These are phyloP conservation scores for Pichia membranifaciens DNA, from an alignment of 805 yeast species.

Conservation along the genomic window DNA sequence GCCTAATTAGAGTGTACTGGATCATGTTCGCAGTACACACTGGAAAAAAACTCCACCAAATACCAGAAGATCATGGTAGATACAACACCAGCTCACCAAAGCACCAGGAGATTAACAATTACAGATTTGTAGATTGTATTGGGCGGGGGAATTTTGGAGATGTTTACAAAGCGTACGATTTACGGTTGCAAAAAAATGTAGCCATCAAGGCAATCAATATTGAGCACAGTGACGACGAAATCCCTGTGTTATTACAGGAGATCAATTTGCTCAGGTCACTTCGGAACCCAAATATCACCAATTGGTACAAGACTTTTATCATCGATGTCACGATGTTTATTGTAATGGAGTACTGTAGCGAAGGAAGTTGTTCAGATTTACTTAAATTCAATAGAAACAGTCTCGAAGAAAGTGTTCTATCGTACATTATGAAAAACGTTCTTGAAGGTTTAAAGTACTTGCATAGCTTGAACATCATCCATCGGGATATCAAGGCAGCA, in stretches of 20 bases:
- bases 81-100: too few relatives aligned
- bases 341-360: conserved; percentile 93
- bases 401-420: conserved; percentile 54
- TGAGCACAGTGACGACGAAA: conserved; percentile 74
- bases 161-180: conserved; percentile 56
- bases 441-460: conserved; percentile 68
- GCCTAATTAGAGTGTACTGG: neutral
- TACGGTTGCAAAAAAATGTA: conserved; percentile 39
- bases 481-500: conserved; percentile 92
- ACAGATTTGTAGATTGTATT: conserved; percentile 46
- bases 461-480: conserved; percentile 72
- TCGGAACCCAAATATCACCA: conserved; percentile 61
- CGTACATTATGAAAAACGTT: conserved; percentile 57
- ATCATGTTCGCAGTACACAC: neutral
- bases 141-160: conserved; percentile 88
- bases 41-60: neutral
- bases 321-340: conserved; percentile 73
- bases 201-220: conserved; percentile 86
- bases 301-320: conserved; percentile 57
- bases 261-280: conserved; percentile 67
- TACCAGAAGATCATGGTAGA: neutral
- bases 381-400: conserved; percentile 45
- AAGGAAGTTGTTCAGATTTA: conserved; percentile 83
- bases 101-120: neutral
- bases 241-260: conserved; percentile 67